Conservation (phyloP, 2,329 filamentous ascomycete species). For the Alternaria rosae region DNA sequence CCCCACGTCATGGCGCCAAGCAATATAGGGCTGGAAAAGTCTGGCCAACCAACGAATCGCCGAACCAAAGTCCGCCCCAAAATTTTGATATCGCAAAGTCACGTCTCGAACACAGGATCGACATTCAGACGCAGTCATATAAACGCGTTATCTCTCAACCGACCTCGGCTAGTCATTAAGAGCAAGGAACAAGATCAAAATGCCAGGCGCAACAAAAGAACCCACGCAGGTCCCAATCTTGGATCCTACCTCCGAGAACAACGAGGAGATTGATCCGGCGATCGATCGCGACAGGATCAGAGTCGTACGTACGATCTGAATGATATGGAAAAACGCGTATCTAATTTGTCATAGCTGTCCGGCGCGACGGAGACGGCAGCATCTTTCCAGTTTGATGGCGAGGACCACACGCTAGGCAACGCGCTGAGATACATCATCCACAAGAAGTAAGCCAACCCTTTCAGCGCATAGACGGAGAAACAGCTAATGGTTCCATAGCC, state of each 20-base stretch:
- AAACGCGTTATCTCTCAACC: background rate
- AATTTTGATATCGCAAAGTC: slow-evolving; percentile 37
- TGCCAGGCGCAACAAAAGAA: slow-evolving; percentile 33
- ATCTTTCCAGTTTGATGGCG: slow-evolving; percentile 91
- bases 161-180: background rate
- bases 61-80: slow-evolving; percentile 33
- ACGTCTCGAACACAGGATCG: slow-evolving; percentile 14
- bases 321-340: background rate
- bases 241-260: slow-evolving; percentile 33
- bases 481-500: slow-evolving; percentile 61
- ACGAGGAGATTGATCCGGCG: slow-evolving; percentile 42
- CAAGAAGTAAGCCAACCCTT: slow-evolving; percentile 78
- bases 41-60: slow-evolving; percentile 31
- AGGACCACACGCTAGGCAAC: slow-evolving; percentile 96
- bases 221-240: slow-evolving; percentile 27
- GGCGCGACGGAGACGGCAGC: slow-evolving; percentile 86
- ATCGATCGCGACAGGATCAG: slow-evolving; percentile 55
- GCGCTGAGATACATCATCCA: slow-evolving; percentile 94
- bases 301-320: slow-evolving; percentile 46
- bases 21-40: slow-evolving; percentile 39
- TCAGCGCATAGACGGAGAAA: background rate
- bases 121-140: background rate
- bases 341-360: slow-evolving; percentile 68
- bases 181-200: slow-evolving; percentile 15
- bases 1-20: slow-evolving; percentile 34